These are phyloP conservation scores for Talaromyces marneffei DNA, from an alignment of 2,329 filamentous ascomycete species.

Conservation along the genomic window DNA sequence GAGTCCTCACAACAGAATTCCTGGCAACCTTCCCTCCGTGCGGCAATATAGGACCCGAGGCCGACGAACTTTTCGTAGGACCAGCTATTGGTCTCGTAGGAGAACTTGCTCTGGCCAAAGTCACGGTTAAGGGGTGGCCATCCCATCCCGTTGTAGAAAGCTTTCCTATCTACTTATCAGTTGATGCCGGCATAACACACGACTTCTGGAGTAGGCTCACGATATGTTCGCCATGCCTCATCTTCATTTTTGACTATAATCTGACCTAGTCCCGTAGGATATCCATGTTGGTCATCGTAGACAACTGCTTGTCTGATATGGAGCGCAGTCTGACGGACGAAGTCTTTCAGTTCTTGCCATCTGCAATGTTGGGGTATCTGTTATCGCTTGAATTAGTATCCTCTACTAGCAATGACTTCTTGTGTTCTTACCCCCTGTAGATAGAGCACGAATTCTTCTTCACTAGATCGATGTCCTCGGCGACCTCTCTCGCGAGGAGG, in stretches of 20 bases:
- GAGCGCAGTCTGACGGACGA: conserved; percentile 40
- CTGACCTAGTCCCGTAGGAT: conserved; percentile 39
- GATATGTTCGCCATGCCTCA: conserved; percentile 40
- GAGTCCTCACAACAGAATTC: conserved; percentile 21
- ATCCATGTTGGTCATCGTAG: conserved; percentile 39
- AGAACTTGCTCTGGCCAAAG: conserved; percentile 35
- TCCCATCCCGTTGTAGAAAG: conserved; percentile 41
- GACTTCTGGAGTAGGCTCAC: conserved; percentile 21
- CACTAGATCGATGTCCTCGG: conserved; percentile 28
- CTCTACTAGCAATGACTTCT: too few relatives aligned
- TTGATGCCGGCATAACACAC: background rate
- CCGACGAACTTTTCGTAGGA: conserved; percentile 33
- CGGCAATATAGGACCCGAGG: background rate
- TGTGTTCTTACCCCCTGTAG: conserved; percentile 35
- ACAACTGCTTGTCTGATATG: conserved; percentile 42
- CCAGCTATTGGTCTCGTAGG: conserved; percentile 40
- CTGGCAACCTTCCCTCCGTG: conserved; percentile 22
- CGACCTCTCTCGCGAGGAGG: conserved; percentile 30
- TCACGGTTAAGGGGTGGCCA: conserved; percentile 39
- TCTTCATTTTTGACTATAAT: conserved; percentile 43
- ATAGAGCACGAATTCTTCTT: conserved; percentile 42
- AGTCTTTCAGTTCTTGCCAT: conserved; percentile 42
- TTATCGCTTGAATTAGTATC: background rate
- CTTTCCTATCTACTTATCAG: conserved; percentile 25
- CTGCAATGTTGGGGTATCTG: conserved; percentile 40